These are phyloP conservation scores for Salix koriyanagi DNA, from an alignment of 345 rosid genomes.

Conservation along the genomic window DNA sequence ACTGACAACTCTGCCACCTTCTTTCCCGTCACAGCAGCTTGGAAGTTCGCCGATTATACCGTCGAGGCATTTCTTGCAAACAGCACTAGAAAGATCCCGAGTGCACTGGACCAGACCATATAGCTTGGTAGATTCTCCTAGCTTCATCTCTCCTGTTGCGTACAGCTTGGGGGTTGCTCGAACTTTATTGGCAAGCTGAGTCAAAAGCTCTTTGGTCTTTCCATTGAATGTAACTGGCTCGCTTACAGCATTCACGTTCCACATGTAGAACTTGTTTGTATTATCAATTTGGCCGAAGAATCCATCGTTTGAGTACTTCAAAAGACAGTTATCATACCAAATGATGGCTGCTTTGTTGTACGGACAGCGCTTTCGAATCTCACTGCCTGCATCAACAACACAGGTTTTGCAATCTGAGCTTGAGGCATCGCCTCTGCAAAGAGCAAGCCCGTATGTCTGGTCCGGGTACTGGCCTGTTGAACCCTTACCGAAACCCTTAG, in stretches of 20 bases:
- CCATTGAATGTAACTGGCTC: slow-evolving; percentile 23
- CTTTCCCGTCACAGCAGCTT: slow-evolving; percentile 45
- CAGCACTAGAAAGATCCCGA: slow-evolving; percentile 25
- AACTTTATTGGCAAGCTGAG: slow-evolving; percentile 19
- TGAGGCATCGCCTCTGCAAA: slow-evolving; percentile 38
- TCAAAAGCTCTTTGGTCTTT: slow-evolving; percentile 29
- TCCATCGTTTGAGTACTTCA: slow-evolving; percentile 31
- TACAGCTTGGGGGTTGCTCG: slow-evolving; percentile 16
- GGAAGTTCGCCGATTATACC: slow-evolving; percentile 35
- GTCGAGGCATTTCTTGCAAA: slow-evolving; percentile 39
- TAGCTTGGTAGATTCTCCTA: slow-evolving; percentile 10
- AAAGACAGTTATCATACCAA: slow-evolving; percentile 44
- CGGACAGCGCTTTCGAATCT: slow-evolving; percentile 33
- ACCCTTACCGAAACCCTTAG: slow-evolving; percentile 25
- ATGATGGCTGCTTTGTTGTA: slow-evolving; percentile 34
- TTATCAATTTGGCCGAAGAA: slow-evolving; percentile 44
- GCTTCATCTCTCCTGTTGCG: slow-evolving; percentile 21
- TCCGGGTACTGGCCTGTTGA: slow-evolving; percentile 19
- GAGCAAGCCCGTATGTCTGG: slow-evolving; percentile 30
- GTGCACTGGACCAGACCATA: slow-evolving; percentile 47
- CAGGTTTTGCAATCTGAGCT: slow-evolving; percentile 35
- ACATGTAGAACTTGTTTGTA: slow-evolving; percentile 36
- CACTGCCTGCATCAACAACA: slow-evolving; percentile 22
- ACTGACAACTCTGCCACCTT: slow-evolving; percentile 45
- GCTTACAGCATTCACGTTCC: slow-evolving; percentile 23